These are phyloP conservation scores for Boletus sensibilis DNA, from an alignment of 768 basidiomycete species.

Conservation along the genomic window DNA sequence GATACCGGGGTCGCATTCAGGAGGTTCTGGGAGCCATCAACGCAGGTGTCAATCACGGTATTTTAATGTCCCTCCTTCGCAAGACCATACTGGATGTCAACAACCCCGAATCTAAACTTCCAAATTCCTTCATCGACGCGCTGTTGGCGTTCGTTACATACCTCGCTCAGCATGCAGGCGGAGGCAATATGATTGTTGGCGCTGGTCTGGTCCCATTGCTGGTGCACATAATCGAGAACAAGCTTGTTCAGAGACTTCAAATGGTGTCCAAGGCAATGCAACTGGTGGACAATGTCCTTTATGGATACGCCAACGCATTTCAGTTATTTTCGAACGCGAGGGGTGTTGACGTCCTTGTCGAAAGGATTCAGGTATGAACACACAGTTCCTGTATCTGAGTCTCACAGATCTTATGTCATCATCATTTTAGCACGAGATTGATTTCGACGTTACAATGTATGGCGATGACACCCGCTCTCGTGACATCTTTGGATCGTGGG, in stretches of 20 bases:
- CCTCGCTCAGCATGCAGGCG: constrained; percentile 79
- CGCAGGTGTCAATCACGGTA: constrained; percentile 94
- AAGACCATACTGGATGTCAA: constrained; percentile 75
- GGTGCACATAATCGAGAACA: constrained; percentile 85
- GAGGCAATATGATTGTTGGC: constrained; percentile 91
- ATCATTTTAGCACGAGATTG: constrained; percentile 58
- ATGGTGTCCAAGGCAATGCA: constrained; percentile 90
- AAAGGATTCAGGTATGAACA: constrained; percentile 75
- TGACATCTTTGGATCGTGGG: constrained; percentile 53
- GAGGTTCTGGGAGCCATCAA: constrained; percentile 91
- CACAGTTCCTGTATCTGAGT: background rate
- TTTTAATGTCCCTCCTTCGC: constrained; percentile 85
- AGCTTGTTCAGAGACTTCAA: constrained; percentile 60
- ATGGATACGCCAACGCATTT: constrained; percentile 85
- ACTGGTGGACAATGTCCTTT: constrained; percentile 88
- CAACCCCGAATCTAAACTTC: constrained; percentile 60
- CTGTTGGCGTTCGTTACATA: constrained; percentile 84
- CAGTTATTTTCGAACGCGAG: constrained; percentile 79
- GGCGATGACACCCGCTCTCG: constrained; percentile 42
- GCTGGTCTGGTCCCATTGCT: constrained; percentile 89
- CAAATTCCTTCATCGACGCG: constrained; percentile 80
- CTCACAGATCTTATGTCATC: constrained; percentile 7
- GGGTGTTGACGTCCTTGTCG: constrained; percentile 83
- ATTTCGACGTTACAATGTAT: constrained; percentile 59
- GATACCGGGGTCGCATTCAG: constrained; percentile 78